Conservation (phyloP, 1,139 yeast genomes). For the Scheffersomyces quercinus region DNA sequence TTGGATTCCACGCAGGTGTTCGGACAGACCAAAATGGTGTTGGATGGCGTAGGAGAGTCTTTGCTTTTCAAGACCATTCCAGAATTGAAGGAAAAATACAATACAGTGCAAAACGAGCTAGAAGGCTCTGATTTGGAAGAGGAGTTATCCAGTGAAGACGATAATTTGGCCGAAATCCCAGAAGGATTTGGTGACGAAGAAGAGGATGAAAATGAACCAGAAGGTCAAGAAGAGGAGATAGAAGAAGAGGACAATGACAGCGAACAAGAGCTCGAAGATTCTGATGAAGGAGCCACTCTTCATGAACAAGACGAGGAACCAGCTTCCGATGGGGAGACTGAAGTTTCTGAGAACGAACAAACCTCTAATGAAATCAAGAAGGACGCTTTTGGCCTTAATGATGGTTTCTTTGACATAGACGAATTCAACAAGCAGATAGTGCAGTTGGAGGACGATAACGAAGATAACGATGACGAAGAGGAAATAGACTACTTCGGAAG, state of each 20-base stretch:
- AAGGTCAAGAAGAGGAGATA: conserved; percentile 16
- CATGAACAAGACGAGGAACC: conserved; percentile 18
- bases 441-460: conserved; percentile 59
- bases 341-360: conserved; percentile 11
- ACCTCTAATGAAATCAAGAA: conserved; percentile 21
- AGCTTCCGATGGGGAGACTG: conserved; percentile 15
- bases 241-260: conserved; percentile 12
- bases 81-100: conserved; percentile 30
- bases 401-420: conserved; percentile 82
- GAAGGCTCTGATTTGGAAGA: conserved; percentile 23
- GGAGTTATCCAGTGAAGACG: conserved; percentile 8
- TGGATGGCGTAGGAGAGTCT: conserved; percentile 66
- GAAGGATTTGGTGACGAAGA: conserved; percentile 15
- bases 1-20: conserved; percentile 88
- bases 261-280: conserved; percentile 14
- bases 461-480: conserved; percentile 45
- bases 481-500: conserved; percentile 65
- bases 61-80: conserved; percentile 52
- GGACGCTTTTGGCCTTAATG: conserved; percentile 72
- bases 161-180: conserved; percentile 15
- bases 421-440: conserved; percentile 81
- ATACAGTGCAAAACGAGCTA: conserved; percentile 15
- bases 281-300: conserved; percentile 1
- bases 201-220: conserved; percentile 16
- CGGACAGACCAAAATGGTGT: conserved; percentile 87